Conservation (phyloP, 345 rosid genomes). For the Sisymbrium altissimum region DNA sequence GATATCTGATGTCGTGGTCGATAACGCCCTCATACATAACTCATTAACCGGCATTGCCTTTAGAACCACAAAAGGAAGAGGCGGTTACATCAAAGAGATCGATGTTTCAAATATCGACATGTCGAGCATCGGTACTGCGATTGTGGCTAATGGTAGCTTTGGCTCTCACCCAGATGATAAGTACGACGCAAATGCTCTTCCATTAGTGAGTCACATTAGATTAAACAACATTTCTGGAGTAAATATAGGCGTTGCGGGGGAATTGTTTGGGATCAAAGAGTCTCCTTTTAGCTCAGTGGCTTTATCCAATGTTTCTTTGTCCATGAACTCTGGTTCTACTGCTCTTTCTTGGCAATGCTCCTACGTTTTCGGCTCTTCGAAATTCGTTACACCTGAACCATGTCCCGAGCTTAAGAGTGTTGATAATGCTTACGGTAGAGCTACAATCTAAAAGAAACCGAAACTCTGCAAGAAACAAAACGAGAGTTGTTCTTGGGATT, state of each 20-base stretch:
- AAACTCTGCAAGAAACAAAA: not conserved
- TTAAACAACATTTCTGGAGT: slow-evolving; percentile 41
- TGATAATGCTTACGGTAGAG: slow-evolving; percentile 36
- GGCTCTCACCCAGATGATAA: slow-evolving; percentile 55
- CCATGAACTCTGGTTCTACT: slow-evolving; percentile 27
- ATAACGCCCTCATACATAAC: slow-evolving; percentile 32
- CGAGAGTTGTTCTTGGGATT: slow-evolving; percentile 36
- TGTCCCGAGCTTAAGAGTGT: slow-evolving; percentile 39
- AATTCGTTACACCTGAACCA: slow-evolving; percentile 37
- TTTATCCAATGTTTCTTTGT: slow-evolving; percentile 45
- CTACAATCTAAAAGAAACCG: slow-evolving; percentile 40
- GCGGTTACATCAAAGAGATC: slow-evolving; percentile 49
- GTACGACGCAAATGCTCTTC: slow-evolving; percentile 45
- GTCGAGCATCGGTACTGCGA: slow-evolving; percentile 36
- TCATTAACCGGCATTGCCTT: slow-evolving; percentile 41
- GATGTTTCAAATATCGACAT: slow-evolving; percentile 37
- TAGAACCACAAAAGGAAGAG: slow-evolving; percentile 55
- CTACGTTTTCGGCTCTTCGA: slow-evolving; percentile 39
- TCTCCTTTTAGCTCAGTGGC: slow-evolving; percentile 46
- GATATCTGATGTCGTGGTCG: slow-evolving; percentile 37
- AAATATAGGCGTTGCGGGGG: slow-evolving; percentile 40
- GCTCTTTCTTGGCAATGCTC: slow-evolving; percentile 40
- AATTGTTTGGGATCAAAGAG: slow-evolving; percentile 40
- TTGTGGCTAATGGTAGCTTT: slow-evolving; percentile 43
- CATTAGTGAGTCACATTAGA: slow-evolving; percentile 40